Conservation (phyloP, 1,284 basidiomycete genomes). For the Boletellus sp. region DNA sequence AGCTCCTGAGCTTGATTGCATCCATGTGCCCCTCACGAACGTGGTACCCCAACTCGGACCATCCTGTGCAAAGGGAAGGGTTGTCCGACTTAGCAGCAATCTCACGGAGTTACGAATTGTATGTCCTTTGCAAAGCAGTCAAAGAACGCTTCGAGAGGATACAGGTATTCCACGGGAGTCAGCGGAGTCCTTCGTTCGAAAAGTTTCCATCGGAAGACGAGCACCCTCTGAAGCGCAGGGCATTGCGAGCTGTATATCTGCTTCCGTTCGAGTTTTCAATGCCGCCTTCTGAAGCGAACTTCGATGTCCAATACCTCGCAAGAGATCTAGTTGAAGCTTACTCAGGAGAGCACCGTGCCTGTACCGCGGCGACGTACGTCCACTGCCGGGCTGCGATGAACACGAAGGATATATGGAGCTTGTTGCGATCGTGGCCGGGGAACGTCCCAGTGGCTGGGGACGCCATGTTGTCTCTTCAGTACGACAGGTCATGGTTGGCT, state of each 20-base stretch:
- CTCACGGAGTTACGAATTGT: conserved; percentile 35
- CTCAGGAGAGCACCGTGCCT: conserved; percentile 13
- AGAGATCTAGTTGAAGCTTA: conserved; percentile 5
- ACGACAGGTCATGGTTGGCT: too few species aligned
- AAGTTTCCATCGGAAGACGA: conserved; percentile 3
- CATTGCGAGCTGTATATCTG: background rate
- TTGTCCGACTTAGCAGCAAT: background rate
- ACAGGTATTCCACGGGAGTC: conserved; percentile 4
- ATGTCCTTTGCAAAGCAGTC: conserved; percentile 25
- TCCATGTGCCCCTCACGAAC: conserved; percentile 8
- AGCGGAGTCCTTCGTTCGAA: background rate
- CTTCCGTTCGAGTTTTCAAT: conserved; percentile 3
- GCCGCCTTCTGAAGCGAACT: background rate
- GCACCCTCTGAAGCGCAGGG: conserved; percentile 16
- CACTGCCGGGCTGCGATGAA: background rate
- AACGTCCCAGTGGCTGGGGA: too few species aligned
- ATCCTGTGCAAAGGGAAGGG: too few species aligned
- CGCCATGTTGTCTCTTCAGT: too few species aligned
- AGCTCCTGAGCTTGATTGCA: too few species aligned
- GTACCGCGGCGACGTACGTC: conserved; percentile 8
- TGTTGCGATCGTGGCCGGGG: background rate
- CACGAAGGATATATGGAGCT: background rate
- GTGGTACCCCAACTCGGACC: conserved; percentile 28
- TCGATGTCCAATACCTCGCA: conserved; percentile 8
- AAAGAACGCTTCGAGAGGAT: conserved; percentile 27